Evolutionary conservation across 257 asterid genomes (phyloP), one percentile per base, ranked within the genome.

Genomic region (Lithospermum erythrorhizon): DNA sequence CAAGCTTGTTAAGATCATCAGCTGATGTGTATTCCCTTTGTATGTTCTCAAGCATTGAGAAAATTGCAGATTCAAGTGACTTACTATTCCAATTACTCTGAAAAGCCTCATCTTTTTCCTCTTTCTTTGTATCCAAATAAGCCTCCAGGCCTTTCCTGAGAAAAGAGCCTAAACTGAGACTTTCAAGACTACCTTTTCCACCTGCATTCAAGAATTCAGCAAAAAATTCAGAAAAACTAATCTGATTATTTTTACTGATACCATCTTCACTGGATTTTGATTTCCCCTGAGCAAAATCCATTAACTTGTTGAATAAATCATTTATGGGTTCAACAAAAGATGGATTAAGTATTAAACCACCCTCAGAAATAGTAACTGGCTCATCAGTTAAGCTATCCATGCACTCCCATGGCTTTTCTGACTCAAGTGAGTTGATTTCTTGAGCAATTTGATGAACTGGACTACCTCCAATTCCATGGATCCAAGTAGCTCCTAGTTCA

Each of bases 401-500:
- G 62, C 90, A 80, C 69, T 90, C 96, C 96, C 96, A 90, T 1
- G 97, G 96, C 80, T 79, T 62, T 21, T 77, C 63, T 2, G 94
- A 81, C 8, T 59, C 59, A 9, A 90, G 70, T 0, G 81, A 71
- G 14, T 62, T 48, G 1, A 66, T 74, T 9, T 80, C 79, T 21
- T 61, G 60, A 13, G 96, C 96, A 13, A 90, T 87, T 68, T 82
- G 69, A 55, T 85, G 72, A 62, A 90, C 63, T 9, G 96, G 97
- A 68, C 93, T 90, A 2, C 87, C 89, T 11, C 75, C 84, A 57
- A 90, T 80, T 11, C 97, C 97, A 56, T 90, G 97, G 82, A 90
- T 90, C 97, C 97, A 87, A 8, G 96, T 90, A 20, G 95, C 97
- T 2, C 97, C 97, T 54, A 69, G 78, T 83, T 90, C 97, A 63